Base-by-base conservation (phyloP, 2,329 filamentous ascomycete species). In the Mariannaea elegans region DNA sequence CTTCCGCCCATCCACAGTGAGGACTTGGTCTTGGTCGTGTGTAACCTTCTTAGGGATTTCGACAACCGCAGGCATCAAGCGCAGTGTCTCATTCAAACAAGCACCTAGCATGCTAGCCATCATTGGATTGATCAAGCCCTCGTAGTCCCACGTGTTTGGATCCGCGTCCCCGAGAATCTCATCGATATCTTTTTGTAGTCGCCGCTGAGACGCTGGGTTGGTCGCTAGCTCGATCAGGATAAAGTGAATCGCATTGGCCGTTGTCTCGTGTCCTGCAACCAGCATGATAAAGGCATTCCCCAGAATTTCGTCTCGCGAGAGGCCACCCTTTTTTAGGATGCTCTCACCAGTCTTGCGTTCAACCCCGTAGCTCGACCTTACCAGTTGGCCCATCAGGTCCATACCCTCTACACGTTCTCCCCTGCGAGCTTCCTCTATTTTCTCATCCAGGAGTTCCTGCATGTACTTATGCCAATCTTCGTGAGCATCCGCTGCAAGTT, bases 241-340 rank as follows among this genome's bases (percentile, higher is more conserved):
- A 72, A 91, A 93, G 76, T 94, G 89, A 36, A 93, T 80, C 4
- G 86, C 84, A 73, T 91, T 92, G 46, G 91, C 91, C 2, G 90
- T 90, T 1, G 91, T 94, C 75, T 95, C 92, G 75, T 95, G 91
- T 12, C 92, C 92, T 0, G 92, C 91, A 1, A 94, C 80, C 61
- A 86, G 81, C 75, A 88, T 86, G 67, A 89, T 80, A 63, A 89
- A 90, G 18, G 90, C 87, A 70, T 93, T 93, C 49, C 90, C 90
- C 24, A 91, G 77, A 59, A 94, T 89, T 55, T 93, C 90, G 4
- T 82, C 81, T 63, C 88, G 84, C 5, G 77, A 81, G n/a, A 90
- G 74, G 16, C 75, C 73, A 12, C 75, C 77, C 6, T 71, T 63
- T 59, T 73, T 74, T 5, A 53, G 54, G 4, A 32, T 45, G 7